phyloP scores from a whole-genome alignment of 2,329 filamentous ascomycete genomes.

The Boeremia exigua region DNA sequence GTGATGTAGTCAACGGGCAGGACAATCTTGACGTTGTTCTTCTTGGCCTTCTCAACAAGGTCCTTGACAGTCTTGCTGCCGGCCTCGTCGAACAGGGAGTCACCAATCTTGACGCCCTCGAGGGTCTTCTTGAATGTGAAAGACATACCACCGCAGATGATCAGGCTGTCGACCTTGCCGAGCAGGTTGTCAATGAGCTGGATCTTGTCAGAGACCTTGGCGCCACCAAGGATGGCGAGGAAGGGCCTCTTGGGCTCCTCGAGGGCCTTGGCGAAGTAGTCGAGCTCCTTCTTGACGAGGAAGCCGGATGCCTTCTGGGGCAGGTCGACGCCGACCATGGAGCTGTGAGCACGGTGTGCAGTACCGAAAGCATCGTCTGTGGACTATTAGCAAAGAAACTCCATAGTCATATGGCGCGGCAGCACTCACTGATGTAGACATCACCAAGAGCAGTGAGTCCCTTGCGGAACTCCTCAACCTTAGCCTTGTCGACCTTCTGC shows the following conservation, averaged over 20 bases:
- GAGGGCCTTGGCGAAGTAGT: conserved; percentile 98
- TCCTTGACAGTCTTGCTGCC: conserved; percentile 89
- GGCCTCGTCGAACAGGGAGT: conserved; percentile 90
- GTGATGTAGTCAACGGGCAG: conserved; percentile 95
- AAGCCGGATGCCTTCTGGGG: conserved; percentile 97
- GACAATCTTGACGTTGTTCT: conserved; percentile 93
- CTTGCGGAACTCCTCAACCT: conserved; percentile 93
- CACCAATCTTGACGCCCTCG: conserved; percentile 85
- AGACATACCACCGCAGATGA: conserved; percentile 97
- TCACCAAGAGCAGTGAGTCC: conserved; percentile 93
- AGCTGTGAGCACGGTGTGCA: conserved; percentile 97
- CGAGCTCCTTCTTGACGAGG: conserved; percentile 99
- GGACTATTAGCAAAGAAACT: conserved; percentile 26
- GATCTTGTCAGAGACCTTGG: conserved; percentile 99
- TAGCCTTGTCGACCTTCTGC: conserved; percentile 93
- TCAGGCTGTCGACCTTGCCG: conserved; percentile 94
- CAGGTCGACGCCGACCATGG: conserved; percentile 96
- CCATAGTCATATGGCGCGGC: neutral
- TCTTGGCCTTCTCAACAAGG: conserved; percentile 94
- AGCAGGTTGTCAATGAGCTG: conserved; percentile 99
- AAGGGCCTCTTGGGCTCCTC: conserved; percentile 93
- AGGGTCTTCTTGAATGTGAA: conserved; percentile 99
- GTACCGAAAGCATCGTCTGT: conserved; percentile 97
- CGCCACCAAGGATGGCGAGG: conserved; percentile 96
- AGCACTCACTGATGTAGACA: conserved; percentile 84